phyloP scores from a whole-genome alignment of 495 filamentous ascomycete species.

The Tetracladium setigerum region DNA sequence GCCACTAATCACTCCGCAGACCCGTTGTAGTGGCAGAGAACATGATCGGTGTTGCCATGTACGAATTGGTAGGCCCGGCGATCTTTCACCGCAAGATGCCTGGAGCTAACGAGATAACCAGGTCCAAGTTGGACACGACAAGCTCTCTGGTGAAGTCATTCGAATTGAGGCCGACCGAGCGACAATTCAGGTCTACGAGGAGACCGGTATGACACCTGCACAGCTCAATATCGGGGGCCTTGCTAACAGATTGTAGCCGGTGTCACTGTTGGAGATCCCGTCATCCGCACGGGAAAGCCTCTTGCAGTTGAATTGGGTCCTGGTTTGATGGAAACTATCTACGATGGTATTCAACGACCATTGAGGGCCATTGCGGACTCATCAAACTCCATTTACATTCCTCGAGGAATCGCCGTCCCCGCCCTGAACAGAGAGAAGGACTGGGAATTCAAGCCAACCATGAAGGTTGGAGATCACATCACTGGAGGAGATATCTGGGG shows the following conservation, averaged over 20 bases:
- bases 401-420: slow-evolving; percentile 85
- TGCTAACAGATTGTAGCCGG: slow-evolving; percentile 52
- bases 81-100: slow-evolving; percentile 8
- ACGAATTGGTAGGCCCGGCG: slow-evolving; percentile 70
- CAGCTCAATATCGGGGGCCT: background rate
- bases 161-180: slow-evolving; percentile 91
- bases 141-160: slow-evolving; percentile 94
- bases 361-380: slow-evolving; percentile 72
- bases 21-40: slow-evolving; percentile 96
- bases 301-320: slow-evolving; percentile 95
- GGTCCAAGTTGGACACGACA: slow-evolving; percentile 83
- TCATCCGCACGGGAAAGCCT: slow-evolving; percentile 83
- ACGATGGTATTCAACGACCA: slow-evolving; percentile 97
- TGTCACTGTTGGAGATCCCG: slow-evolving; percentile 93
- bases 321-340: slow-evolving; percentile 97
- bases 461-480: slow-evolving; percentile 95
- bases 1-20: slow-evolving; percentile 39
- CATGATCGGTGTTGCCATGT: slow-evolving; percentile 99
- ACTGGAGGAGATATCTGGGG: slow-evolving; percentile 94
- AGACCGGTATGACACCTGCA: slow-evolving; percentile 63
- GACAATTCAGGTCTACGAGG: slow-evolving; percentile 97
- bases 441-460: slow-evolving; percentile 88
- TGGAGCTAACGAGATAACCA: slow-evolving; percentile 24
- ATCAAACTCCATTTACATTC: slow-evolving; percentile 89
- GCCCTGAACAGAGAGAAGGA: slow-evolving; percentile 80